Percentiles rank a stretch among this genome's conserved stretches.
phyloP scores from a whole-genome alignment of 768 basidiomycete species.

The Suillus cothurnatus region DNA sequence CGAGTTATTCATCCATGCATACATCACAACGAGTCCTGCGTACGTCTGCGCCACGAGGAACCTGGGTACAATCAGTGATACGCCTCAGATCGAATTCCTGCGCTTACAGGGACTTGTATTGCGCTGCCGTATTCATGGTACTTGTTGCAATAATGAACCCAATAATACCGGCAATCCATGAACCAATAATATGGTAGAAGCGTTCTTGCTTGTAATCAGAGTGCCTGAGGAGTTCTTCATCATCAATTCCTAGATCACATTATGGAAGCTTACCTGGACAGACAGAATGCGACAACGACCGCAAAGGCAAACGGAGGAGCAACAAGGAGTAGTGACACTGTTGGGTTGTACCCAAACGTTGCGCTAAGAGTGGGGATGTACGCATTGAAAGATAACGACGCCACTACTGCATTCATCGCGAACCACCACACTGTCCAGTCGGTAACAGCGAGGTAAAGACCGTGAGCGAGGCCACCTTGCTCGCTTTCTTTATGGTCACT shows the following conservation, averaged over 20 bases:
- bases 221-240: slow-evolving; percentile 44
- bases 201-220: slow-evolving; percentile 74
- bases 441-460: slow-evolving; percentile 59
- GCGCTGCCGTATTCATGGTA: slow-evolving; percentile 62
- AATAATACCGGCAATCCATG: slow-evolving; percentile 58
- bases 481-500: slow-evolving; percentile 54
- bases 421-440: slow-evolving; percentile 89
- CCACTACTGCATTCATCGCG: slow-evolving; percentile 42
- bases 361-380: slow-evolving; percentile 78
- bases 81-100: slow-evolving; percentile 11
- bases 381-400: slow-evolving; percentile 76
- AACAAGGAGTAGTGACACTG: slow-evolving; percentile 69
- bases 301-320: slow-evolving; percentile 76
- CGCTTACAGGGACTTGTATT: slow-evolving; percentile 65
- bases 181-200: slow-evolving; percentile 64
- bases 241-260: not conserved
- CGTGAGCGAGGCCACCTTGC: slow-evolving; percentile 38
- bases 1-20: slow-evolving; percentile 53
- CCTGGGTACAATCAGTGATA: slow-evolving; percentile 34
- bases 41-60: slow-evolving; percentile 80
- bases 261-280: slow-evolving; percentile 44
- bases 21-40: slow-evolving; percentile 68
- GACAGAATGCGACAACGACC: slow-evolving; percentile 52
- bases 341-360: slow-evolving; percentile 67
- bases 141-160: slow-evolving; percentile 69